phyloP scores from a whole-genome alignment of 257 asterid genomes.

The Nicotiana benthamiana region DNA sequence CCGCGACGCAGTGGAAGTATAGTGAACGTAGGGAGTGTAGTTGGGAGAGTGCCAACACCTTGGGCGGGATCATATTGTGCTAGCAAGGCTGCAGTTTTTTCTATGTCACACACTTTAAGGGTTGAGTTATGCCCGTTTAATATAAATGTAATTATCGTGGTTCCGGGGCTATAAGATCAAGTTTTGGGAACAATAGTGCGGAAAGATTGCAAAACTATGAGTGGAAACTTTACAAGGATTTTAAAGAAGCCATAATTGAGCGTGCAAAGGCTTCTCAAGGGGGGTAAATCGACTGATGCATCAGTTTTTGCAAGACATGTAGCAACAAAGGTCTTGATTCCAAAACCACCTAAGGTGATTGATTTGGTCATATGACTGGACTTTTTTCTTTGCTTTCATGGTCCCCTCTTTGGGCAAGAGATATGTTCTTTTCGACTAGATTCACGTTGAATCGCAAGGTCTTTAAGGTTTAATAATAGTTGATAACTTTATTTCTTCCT shows the following conservation, averaged over 20 bases:
- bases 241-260: conserved; percentile 36
- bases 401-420: conserved; percentile 67
- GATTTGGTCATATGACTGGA: conserved; percentile 53
- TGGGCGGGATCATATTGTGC: conserved; percentile 85
- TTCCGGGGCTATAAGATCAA: conserved; percentile 50
- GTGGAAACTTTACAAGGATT: conserved; percentile 52
- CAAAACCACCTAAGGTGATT: conserved; percentile 45
- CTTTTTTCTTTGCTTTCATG: conserved; percentile 41
- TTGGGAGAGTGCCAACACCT: conserved; percentile 60
- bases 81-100: conserved; percentile 56
- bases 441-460: conserved; percentile 33
- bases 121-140: conserved; percentile 54
- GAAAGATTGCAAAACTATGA: conserved; percentile 37
- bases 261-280: conserved; percentile 70
- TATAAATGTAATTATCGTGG: conserved; percentile 44
- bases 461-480: neutral
- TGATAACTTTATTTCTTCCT: neutral
- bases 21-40: conserved; percentile 66
- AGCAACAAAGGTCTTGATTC: conserved; percentile 32
- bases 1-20: conserved; percentile 33
- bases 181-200: conserved; percentile 29
- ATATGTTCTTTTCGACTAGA: conserved; percentile 33
- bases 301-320: conserved; percentile 53
- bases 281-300: conserved; percentile 49
- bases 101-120: conserved; percentile 39